These are phyloP conservation scores for Akanthomyces uredinophilus DNA, from an alignment of 2,329 filamentous ascomycete species.

Conservation along the genomic window DNA sequence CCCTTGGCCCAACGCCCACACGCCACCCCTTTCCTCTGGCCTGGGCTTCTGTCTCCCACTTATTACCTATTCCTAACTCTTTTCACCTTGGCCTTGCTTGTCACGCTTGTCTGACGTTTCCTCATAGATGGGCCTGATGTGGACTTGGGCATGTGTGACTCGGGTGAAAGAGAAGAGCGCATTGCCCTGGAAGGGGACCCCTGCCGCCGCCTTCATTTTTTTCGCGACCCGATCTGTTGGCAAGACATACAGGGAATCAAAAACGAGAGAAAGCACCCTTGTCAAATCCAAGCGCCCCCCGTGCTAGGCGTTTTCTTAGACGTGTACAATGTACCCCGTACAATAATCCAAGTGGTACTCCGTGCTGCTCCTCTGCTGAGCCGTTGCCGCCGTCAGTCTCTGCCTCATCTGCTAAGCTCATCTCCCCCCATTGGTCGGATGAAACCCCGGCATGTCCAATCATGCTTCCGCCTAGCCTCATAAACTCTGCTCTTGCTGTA, in stretches of 20 bases:
- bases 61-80: constrained; percentile 5
- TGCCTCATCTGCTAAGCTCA: constrained; percentile 30
- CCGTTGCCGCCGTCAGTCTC: constrained; percentile 28
- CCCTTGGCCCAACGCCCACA: neutral
- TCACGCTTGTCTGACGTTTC: constrained; percentile 11
- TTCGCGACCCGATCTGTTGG: constrained; percentile 12
- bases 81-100: constrained; percentile 2
- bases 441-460: constrained; percentile 30
- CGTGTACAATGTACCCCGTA: constrained; percentile 12
- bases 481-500: constrained; percentile 24
- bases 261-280: neutral
- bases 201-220: neutral
- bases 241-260: constrained; percentile 3
- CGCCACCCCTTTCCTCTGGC: neutral
- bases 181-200: neutral
- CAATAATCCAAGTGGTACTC: constrained; percentile 11
- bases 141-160: constrained; percentile 12
- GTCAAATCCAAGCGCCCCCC: neutral
- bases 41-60: constrained; percentile 5
- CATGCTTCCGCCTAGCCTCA: constrained; percentile 25
- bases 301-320: constrained; percentile 4
- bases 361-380: constrained; percentile 19
- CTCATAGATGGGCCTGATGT: constrained; percentile 11
- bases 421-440: constrained; percentile 30
- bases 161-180: constrained; percentile 4